Conservation (phyloP, 2,329 filamentous ascomycete genomes). For the Stenocarpella maydis region DNA sequence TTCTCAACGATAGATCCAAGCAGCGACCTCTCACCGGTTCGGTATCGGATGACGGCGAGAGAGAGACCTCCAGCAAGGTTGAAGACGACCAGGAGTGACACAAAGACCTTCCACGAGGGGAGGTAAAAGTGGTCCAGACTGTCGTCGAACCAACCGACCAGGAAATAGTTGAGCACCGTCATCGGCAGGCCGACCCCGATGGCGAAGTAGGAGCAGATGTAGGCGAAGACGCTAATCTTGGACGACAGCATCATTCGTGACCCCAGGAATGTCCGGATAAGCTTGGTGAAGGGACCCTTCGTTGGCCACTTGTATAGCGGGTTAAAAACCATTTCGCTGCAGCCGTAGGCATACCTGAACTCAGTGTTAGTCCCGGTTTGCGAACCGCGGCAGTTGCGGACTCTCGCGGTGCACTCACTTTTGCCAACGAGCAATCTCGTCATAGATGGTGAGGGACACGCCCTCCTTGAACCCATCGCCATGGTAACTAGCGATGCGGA, state of each 20-base stretch:
- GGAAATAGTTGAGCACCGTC: conserved; percentile 74
- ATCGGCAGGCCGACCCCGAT: conserved; percentile 73
- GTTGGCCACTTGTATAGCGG: conserved; percentile 68
- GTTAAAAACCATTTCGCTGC: conserved; percentile 75
- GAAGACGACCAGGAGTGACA: conserved; percentile 71
- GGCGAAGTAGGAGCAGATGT: conserved; percentile 72
- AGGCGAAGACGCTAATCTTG: conserved; percentile 76
- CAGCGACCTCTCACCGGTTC: conserved; percentile 62
- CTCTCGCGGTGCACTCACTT: conserved; percentile 50
- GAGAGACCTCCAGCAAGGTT: conserved; percentile 66
- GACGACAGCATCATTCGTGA: conserved; percentile 70
- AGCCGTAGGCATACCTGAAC: conserved; percentile 69
- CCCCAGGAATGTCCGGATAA: conserved; percentile 68
- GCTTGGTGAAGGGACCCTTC: conserved; percentile 69
- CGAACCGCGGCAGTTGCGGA: no score
- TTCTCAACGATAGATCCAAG: conserved; percentile 59
- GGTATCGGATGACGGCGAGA: conserved; percentile 69
- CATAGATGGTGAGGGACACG: conserved; percentile 76
- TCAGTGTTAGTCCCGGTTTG: background rate
- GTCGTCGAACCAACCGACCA: conserved; percentile 76
- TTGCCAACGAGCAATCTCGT: conserved; percentile 76
- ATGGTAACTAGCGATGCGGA: conserved; percentile 74
- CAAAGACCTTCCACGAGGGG: conserved; percentile 69
- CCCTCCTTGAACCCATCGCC: conserved; percentile 77
- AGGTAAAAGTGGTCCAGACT: conserved; percentile 72